A percentile compares a stretch with the other conserved stretches of the same genome.
phyloP scores from a whole-genome alignment of 768 basidiomycete genomes.

The Plicaturopsis crispa region DNA sequence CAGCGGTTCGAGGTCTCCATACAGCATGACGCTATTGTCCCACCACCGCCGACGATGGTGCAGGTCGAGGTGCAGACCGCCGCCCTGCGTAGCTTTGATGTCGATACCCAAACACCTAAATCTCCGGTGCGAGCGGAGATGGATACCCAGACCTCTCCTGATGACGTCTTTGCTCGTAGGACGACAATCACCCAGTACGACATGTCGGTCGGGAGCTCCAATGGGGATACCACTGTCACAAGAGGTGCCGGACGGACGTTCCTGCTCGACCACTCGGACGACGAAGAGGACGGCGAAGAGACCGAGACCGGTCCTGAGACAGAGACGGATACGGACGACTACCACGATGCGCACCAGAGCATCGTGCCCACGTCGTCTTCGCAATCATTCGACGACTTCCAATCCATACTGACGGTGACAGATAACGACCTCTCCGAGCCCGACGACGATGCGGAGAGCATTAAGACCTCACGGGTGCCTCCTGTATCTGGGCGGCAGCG shows the following conservation, averaged over 20 bases:
- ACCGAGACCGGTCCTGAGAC: conserved; percentile 64
- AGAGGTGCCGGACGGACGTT: conserved; percentile 22
- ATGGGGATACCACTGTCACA: conserved; percentile 34
- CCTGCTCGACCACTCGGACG: conserved; percentile 23
- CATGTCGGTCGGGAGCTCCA: conserved; percentile 21
- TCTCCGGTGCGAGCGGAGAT: conserved; percentile 12
- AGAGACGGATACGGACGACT: conserved; percentile 65
- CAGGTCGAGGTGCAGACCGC: conserved; percentile 31
- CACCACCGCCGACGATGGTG: conserved; percentile 13
- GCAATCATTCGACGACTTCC: conserved; percentile 66
- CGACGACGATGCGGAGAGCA: conserved; percentile 62
- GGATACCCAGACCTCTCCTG: conserved; percentile 10
- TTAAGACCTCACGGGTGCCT: conserved; percentile 54
- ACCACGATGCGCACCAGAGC: conserved; percentile 70
- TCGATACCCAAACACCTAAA: conserved; percentile 22
- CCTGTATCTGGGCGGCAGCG: conserved; percentile 13
- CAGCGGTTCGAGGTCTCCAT: conserved; percentile 39
- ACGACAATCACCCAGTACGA: conserved; percentile 44
- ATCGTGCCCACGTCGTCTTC: conserved; percentile 55
- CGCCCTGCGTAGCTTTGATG: conserved; percentile 19
- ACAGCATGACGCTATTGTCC: conserved; percentile 30
- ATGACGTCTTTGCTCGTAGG: conserved; percentile 18
- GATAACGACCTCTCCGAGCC: conserved; percentile 60
- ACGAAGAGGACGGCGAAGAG: conserved; percentile 30
- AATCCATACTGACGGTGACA: conserved; percentile 63